Evolutionary conservation across 108 stramenopile species (phyloP).

Genomic region (Cyclotella sp.): DNA sequence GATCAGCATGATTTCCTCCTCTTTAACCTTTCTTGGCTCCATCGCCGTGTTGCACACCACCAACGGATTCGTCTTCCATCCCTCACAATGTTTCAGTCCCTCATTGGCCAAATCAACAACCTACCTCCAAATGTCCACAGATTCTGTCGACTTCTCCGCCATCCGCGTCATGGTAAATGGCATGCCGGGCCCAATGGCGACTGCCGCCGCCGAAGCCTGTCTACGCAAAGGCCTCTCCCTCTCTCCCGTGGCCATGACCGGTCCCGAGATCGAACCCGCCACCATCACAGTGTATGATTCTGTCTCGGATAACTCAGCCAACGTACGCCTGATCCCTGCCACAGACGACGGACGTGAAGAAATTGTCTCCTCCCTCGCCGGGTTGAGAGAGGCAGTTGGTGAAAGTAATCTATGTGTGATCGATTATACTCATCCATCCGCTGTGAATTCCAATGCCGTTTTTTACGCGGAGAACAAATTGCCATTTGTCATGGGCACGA

Average conservation of each 20-base stretch:
- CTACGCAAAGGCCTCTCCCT: constrained; percentile 86
- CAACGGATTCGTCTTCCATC: constrained; percentile 15
- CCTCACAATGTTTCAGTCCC: constrained; percentile 2
- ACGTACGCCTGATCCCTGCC: constrained; percentile 79
- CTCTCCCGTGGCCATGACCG: constrained; percentile 90
- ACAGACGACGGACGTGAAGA: constrained; percentile 63
- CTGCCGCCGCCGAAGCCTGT: constrained; percentile 94
- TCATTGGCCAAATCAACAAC: background rate
- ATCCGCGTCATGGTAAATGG: constrained; percentile 89
- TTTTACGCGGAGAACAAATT: constrained; percentile 85
- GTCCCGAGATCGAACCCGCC: constrained; percentile 75
- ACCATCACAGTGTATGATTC: constrained; percentile 76
- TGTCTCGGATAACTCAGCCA: constrained; percentile 65
- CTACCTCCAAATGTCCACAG: constrained; percentile 21
- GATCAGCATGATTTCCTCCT: background rate
- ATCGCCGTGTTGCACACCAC: constrained; percentile 6
- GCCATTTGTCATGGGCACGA: constrained; percentile 97
- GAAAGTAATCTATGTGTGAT: constrained; percentile 84
- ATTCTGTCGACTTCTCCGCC: constrained; percentile 32
- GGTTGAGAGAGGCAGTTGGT: constrained; percentile 61
- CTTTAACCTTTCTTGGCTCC: constrained; percentile 1
- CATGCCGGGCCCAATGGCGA: constrained; percentile 96
- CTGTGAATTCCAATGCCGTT: constrained; percentile 93
- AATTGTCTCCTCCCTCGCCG: constrained; percentile 59
- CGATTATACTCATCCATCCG: constrained; percentile 97